Percentiles rank a stretch among this genome's conserved stretches.
These are phyloP conservation scores for Azolla pinnata DNA, from an alignment of 75 land plant species.

Conservation along the genomic window DNA sequence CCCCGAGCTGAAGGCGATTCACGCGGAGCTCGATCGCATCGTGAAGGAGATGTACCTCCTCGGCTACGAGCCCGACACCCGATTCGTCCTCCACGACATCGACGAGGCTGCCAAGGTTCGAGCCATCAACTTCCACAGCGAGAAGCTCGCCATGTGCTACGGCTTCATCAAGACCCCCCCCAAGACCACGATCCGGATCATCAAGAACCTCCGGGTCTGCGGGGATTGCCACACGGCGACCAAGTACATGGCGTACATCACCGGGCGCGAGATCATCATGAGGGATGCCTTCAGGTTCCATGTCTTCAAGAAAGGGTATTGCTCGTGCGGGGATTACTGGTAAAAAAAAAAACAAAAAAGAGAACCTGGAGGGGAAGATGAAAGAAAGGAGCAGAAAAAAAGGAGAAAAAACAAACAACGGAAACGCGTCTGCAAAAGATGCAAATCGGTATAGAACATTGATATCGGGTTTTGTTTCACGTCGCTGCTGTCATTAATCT, in stretches of 20 bases:
- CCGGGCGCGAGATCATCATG: conserved; percentile 15
- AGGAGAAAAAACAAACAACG: not conserved
- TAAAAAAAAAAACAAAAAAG: not conserved
- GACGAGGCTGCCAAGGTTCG: conserved; percentile 10
- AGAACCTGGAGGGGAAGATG: not conserved
- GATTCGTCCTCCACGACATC: conserved; percentile 14
- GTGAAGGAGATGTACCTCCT: conserved; percentile 10
- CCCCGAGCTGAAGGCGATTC: conserved; percentile 6
- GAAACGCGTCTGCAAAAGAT: too few species aligned
- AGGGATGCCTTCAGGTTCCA: conserved; percentile 24
- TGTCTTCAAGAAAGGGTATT: conserved; percentile 12
- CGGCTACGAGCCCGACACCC: conserved; percentile 17
- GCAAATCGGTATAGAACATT: too few species aligned
- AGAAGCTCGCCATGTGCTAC: conserved; percentile 16
- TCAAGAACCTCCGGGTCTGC: conserved; percentile 22
- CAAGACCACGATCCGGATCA: conserved; percentile 11
- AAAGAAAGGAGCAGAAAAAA: not conserved
- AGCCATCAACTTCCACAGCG: conserved; percentile 11
- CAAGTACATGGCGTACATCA: conserved; percentile 16
- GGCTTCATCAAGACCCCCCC: conserved; percentile 20
- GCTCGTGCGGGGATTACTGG: conserved; percentile 25
- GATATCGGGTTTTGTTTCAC: too few species aligned
- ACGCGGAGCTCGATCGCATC: conserved; percentile 9
- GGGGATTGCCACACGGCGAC: conserved; percentile 23
- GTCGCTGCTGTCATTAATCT: too few species aligned